Percentiles rank a stretch among this genome's conserved stretches.
phyloP scores from a whole-genome alignment of 108 stramenopile genomes.

The Schizochytrium sp. region DNA sequence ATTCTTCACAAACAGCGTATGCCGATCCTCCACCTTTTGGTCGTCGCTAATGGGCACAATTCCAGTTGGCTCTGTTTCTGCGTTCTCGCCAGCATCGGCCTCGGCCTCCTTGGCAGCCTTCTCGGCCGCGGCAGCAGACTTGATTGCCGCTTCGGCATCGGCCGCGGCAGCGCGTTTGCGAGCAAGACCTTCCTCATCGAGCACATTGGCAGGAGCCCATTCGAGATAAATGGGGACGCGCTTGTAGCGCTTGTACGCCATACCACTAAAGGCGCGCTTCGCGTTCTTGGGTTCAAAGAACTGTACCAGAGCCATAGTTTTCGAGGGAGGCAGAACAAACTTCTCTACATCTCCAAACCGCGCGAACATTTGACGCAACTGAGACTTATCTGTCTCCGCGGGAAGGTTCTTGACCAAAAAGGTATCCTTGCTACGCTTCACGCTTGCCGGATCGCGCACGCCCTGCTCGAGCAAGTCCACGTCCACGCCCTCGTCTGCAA shows the following conservation, averaged over 20 bases:
- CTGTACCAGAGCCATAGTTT: conserved; percentile 79
- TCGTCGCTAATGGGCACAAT: neutral
- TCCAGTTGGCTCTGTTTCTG: neutral
- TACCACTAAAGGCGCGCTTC: conserved; percentile 56
- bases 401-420: conserved; percentile 96
- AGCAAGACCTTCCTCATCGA: conserved; percentile 6
- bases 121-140: neutral
- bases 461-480: conserved; percentile 60
- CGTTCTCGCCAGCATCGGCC: neutral
- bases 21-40: neutral
- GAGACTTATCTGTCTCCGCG: conserved; percentile 65
- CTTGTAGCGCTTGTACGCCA: conserved; percentile 88
- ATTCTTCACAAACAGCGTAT: conserved; percentile 87
- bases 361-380: conserved; percentile 76
- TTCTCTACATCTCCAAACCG: conserved; percentile 51
- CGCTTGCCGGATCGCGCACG: conserved; percentile 9
- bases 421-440: conserved; percentile 64
- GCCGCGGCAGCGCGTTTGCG: conserved; percentile 19
- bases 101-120: neutral
- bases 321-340: conserved; percentile 72
- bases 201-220: conserved; percentile 76
- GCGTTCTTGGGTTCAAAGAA: conserved; percentile 77
- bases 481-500: conserved; percentile 75
- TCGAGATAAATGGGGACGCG: conserved; percentile 91
- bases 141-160: neutral